Percentiles rank a stretch among this genome's conserved stretches.
These are phyloP conservation scores for Pyropia haitanensis DNA, from an alignment of 23 red algal species.

Conservation along the genomic window DNA sequence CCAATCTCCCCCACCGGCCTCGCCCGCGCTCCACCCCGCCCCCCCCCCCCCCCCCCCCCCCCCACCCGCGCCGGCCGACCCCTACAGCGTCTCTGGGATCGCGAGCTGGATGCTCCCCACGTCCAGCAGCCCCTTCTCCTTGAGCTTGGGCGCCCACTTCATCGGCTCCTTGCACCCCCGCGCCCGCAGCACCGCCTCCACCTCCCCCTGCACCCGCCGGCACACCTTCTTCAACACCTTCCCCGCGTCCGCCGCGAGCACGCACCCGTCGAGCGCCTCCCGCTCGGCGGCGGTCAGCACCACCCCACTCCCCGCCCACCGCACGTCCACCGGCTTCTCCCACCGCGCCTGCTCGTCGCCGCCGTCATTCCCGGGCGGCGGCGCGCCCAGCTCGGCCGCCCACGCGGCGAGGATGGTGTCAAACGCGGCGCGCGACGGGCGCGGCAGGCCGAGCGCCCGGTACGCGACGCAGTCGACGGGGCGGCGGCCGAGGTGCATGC, in stretches of 20 bases:
- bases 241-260: not conserved
- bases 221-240: conserved; percentile 21
- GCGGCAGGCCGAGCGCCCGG: not conserved
- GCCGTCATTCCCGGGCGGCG: too few species aligned
- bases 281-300: not conserved
- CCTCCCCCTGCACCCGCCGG: not conserved
- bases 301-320: too few species aligned
- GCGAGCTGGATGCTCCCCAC: not conserved
- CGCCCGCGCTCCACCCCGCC: not conserved
- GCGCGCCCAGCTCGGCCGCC: too few species aligned
- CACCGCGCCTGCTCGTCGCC: too few species aligned
- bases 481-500: not conserved
- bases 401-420: not conserved
- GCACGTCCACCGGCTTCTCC: too few species aligned
- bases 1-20: too few species aligned
- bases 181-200: not conserved
- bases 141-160: conserved; percentile 5
- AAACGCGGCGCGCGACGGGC: not conserved
- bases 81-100: conserved; percentile 8
- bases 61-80: too few species aligned
- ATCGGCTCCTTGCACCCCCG: not conserved
- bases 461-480: not conserved
- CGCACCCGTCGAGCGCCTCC: not conserved
- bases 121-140: conserved; percentile 15
- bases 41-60: not conserved